phyloP scores from a whole-genome alignment of 441 rosid species.

The Populus hybrid region DNA sequence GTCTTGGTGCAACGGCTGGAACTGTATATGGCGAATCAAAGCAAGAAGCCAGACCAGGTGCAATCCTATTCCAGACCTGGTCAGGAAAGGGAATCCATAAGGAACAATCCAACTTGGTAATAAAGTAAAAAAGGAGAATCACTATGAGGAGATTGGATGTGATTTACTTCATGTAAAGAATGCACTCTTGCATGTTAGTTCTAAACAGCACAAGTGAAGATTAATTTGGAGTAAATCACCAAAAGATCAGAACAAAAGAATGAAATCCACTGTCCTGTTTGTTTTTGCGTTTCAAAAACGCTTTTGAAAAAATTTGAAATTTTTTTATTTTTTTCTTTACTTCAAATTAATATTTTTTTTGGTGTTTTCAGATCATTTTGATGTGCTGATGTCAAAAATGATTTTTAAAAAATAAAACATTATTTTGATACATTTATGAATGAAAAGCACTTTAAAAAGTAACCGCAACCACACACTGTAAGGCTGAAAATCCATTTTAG shows the following conservation, averaged over 20 bases:
- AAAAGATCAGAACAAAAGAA: conserved; percentile 1
- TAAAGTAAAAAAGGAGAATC: neutral
- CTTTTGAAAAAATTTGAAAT: too few species aligned
- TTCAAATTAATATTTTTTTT: too few species aligned
- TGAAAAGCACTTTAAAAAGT: too few species aligned
- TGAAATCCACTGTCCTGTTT: too few species aligned
- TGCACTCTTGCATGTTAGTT: neutral
- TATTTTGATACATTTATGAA: too few species aligned
- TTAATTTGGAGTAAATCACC: neutral
- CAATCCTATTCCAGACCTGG: conserved; percentile 95
- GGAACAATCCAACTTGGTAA: conserved; percentile 3
- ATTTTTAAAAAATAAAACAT: too few species aligned
- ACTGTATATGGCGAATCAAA: conserved; percentile 78
- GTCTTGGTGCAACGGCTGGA: conserved; percentile 71
- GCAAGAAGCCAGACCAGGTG: conserved; percentile 78
- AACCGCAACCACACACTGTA: too few species aligned
- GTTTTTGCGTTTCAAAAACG: too few species aligned
- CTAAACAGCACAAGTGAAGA: neutral
- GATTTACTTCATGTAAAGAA: neutral
- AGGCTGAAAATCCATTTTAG: neutral
- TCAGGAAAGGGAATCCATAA: conserved; percentile 17
- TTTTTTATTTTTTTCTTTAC: too few species aligned
- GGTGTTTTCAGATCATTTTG: too few species aligned
- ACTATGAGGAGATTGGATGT: neutral
- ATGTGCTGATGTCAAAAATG: too few species aligned